These are phyloP conservation scores for Penicillium ucsense DNA, from an alignment of 495 filamentous ascomycete genomes.

Conservation along the genomic window DNA sequence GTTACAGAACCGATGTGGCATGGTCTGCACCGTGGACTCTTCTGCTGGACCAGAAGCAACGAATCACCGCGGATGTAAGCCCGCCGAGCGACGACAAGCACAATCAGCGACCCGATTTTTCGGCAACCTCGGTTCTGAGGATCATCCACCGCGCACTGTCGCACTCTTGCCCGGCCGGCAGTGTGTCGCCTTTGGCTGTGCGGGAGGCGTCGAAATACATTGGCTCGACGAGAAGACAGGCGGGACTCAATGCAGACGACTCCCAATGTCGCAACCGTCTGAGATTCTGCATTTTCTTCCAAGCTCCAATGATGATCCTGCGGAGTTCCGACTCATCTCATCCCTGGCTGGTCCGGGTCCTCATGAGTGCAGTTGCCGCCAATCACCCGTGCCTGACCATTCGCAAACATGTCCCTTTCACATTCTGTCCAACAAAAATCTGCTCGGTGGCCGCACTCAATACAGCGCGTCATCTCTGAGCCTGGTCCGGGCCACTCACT, in stretches of 20 bases:
- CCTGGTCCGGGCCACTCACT: constrained; percentile 32
- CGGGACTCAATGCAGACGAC: constrained; percentile 49
- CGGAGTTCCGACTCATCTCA: constrained; percentile 55
- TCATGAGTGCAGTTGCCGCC: constrained; percentile 25
- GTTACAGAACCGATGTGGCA: constrained; percentile 50
- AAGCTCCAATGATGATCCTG: constrained; percentile 33
- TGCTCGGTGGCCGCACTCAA: constrained; percentile 17
- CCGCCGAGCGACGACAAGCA: constrained; percentile 10
- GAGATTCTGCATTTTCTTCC: constrained; percentile 62
- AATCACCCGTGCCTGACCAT: constrained; percentile 16
- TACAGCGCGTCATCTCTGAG: constrained; percentile 19
- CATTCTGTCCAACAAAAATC: constrained; percentile 17
- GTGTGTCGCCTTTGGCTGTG: constrained; percentile 64
- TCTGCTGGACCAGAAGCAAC: constrained; percentile 2
- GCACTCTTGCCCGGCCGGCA: constrained; percentile 59
- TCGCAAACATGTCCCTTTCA: constrained; percentile 24
- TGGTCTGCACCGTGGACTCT: constrained; percentile 47
- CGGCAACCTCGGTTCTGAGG: constrained; percentile 51
- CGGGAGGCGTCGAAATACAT: constrained; percentile 58
- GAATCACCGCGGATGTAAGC: background rate
- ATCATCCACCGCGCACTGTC: constrained; percentile 57
- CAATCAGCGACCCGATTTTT: constrained; percentile 30
- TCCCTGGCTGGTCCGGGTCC: constrained; percentile 45
- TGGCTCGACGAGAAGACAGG: constrained; percentile 58
- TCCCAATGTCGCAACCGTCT: constrained; percentile 56